Evolutionary conservation across 2,329 filamentous ascomycete species (phyloP).

Genomic region (Microascus cirrosus): DNA sequence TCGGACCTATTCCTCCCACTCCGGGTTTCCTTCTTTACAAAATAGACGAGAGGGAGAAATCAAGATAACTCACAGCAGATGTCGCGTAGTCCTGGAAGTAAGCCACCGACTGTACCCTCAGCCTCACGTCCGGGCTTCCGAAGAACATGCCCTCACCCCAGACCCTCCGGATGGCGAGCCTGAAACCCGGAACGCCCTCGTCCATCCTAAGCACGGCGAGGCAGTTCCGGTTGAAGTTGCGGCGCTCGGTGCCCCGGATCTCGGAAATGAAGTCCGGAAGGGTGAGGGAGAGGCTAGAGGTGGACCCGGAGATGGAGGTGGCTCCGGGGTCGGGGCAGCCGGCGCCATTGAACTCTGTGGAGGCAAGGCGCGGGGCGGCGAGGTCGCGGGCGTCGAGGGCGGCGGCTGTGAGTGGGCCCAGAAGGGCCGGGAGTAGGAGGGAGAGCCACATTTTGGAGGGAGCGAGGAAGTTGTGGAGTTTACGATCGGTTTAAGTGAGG

Average conservation of each 20-base stretch:
- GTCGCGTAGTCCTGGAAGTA: background rate
- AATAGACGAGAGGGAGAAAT: background rate
- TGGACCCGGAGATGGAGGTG: background rate
- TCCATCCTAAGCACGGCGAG: background rate
- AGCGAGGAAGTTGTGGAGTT: too few relatives aligned
- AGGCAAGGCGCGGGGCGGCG: background rate
- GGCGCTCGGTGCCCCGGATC: background rate
- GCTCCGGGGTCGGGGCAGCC: background rate
- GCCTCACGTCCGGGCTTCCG: background rate
- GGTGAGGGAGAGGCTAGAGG: background rate
- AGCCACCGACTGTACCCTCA: background rate
- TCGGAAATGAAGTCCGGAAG: background rate
- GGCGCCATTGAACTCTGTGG: background rate
- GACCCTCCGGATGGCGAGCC: background rate
- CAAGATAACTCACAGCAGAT: background rate
- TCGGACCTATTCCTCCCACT: too few relatives aligned
- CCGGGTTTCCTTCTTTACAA: background rate
- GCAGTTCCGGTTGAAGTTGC: background rate
- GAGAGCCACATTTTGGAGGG: background rate
- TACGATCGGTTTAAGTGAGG: too few relatives aligned
- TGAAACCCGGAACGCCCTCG: background rate
- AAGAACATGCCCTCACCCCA: background rate
- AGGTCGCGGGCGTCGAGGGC: background rate
- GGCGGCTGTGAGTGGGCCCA: background rate
- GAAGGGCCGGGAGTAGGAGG: background rate